These are phyloP conservation scores for Penicillium odoratum DNA, from an alignment of 495 filamentous ascomycete genomes.

Conservation along the genomic window DNA sequence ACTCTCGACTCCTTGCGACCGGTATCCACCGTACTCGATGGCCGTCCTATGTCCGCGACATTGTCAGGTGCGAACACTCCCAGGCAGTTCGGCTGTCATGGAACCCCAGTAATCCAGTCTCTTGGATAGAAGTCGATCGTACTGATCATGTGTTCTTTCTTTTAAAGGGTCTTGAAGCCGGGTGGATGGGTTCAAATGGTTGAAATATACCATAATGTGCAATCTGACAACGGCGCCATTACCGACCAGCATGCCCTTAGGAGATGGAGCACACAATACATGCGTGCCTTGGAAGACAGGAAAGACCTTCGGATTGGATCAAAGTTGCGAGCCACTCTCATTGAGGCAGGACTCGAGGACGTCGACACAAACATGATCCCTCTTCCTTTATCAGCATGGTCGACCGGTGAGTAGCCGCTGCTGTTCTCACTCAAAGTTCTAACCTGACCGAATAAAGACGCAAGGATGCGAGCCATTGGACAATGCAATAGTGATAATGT, in stretches of 20 bases:
- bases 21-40: constrained; percentile 79
- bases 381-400: constrained; percentile 74
- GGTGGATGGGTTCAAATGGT: constrained; percentile 91
- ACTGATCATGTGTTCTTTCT: constrained; percentile 19
- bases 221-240: constrained; percentile 86
- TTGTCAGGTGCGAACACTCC: constrained; percentile 53
- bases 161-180: constrained; percentile 55
- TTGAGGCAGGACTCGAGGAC: constrained; percentile 69
- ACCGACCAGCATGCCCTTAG: constrained; percentile 68
- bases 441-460: constrained; percentile 43
- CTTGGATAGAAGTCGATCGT: neutral
- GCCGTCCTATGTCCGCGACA: constrained; percentile 76
- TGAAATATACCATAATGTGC: constrained; percentile 83
- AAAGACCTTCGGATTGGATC: constrained; percentile 73
- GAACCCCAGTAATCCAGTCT: neutral
- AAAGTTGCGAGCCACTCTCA: constrained; percentile 61
- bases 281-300: constrained; percentile 61
- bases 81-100: constrained; percentile 2
- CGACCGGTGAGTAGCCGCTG: constrained; percentile 54
- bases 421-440: neutral
- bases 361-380: constrained; percentile 70
- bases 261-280: constrained; percentile 70
- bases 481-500: constrained; percentile 60
- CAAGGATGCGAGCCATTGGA: constrained; percentile 63
- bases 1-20: constrained; percentile 76